Conservation (phyloP, 768 basidiomycete genomes). For the Agrocybe pediades region DNA sequence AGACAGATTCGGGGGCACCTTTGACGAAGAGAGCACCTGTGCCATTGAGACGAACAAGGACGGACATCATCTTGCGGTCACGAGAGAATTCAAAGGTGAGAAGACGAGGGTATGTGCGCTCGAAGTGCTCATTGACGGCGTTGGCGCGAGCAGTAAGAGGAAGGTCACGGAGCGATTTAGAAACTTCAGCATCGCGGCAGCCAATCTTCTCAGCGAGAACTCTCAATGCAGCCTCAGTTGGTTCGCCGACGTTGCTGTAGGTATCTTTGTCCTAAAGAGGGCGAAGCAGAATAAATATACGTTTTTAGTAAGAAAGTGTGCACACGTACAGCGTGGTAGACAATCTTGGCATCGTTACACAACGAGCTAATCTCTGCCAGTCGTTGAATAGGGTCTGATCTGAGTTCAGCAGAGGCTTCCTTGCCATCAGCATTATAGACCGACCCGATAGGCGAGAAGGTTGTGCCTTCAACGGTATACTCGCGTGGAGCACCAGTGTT, state of each 20-base stretch:
- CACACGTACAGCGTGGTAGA: slow-evolving; percentile 67
- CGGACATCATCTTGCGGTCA: slow-evolving; percentile 99
- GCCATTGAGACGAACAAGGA: slow-evolving; percentile 73
- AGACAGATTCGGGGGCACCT: slow-evolving; percentile 93
- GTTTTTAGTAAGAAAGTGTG: background rate
- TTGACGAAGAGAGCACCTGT: slow-evolving; percentile 88
- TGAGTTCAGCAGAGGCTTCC: slow-evolving; percentile 54
- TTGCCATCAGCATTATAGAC: slow-evolving; percentile 71
- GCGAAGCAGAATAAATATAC: slow-evolving; percentile 9
- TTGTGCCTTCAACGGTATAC: slow-evolving; percentile 87
- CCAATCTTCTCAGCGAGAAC: slow-evolving; percentile 95
- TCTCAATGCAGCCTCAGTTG: slow-evolving; percentile 95
- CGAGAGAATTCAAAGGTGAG: slow-evolving; percentile 98
- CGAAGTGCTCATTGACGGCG: slow-evolving; percentile 85
- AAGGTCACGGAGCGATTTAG: slow-evolving; percentile 58
- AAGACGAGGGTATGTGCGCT: slow-evolving; percentile 72
- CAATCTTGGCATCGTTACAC: slow-evolving; percentile 92
- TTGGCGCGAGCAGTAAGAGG: slow-evolving; percentile 66
- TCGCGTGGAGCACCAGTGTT: slow-evolving; percentile 54
- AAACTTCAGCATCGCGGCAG: slow-evolving; percentile 59
- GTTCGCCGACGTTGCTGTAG: slow-evolving; percentile 90
- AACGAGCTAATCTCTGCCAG: slow-evolving; percentile 91
- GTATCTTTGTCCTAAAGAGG: slow-evolving; percentile 72
- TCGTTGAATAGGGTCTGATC: slow-evolving; percentile 73
- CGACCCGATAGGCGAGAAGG: slow-evolving; percentile 84